phyloP scores from a whole-genome alignment of 306 rosid genomes.

The Mimosa pudica region DNA sequence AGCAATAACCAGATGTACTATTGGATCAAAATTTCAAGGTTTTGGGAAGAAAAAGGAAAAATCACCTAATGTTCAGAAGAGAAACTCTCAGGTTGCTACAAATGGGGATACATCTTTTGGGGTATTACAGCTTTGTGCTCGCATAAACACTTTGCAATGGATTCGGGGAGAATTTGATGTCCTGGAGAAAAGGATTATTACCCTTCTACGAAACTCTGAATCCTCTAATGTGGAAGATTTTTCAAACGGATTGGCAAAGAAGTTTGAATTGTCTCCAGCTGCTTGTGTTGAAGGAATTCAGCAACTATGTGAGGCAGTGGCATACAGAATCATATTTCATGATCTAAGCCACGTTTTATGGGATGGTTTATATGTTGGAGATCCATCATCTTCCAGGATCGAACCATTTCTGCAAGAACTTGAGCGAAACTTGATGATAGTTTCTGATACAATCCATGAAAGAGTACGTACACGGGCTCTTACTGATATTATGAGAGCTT shows the following conservation, averaged over 20 bases:
- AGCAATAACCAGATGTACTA: constrained; percentile 84
- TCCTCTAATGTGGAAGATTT: constrained; percentile 87
- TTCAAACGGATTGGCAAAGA: constrained; percentile 76
- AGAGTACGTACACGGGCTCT: constrained; percentile 79
- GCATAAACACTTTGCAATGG: constrained; percentile 88
- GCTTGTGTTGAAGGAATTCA: constrained; percentile 95
- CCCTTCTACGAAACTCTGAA: constrained; percentile 88
- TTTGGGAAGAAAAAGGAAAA: constrained; percentile 98
- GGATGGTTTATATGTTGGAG: constrained; percentile 87
- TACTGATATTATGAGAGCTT: constrained; percentile 93
- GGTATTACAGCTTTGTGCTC: constrained; percentile 73
- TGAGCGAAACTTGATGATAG: constrained; percentile 62
- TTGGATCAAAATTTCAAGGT: constrained; percentile 86
- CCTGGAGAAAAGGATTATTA: constrained; percentile 86
- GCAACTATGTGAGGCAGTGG: constrained; percentile 87
- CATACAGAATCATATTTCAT: constrained; percentile 78
- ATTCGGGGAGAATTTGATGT: constrained; percentile 81
- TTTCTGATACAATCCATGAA: constrained; percentile 77
- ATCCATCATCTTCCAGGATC: constrained; percentile 77
- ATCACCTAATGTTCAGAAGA: constrained; percentile 74
- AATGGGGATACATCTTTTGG: constrained; percentile 84
- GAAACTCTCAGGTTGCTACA: constrained; percentile 89
- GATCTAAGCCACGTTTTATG: constrained; percentile 78
- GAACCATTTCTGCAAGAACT: constrained; percentile 82
- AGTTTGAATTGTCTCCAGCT: constrained; percentile 79